Evolutionary conservation across 306 rosid genomes (phyloP).

Genomic region (Mimosa bimucronata): DNA sequence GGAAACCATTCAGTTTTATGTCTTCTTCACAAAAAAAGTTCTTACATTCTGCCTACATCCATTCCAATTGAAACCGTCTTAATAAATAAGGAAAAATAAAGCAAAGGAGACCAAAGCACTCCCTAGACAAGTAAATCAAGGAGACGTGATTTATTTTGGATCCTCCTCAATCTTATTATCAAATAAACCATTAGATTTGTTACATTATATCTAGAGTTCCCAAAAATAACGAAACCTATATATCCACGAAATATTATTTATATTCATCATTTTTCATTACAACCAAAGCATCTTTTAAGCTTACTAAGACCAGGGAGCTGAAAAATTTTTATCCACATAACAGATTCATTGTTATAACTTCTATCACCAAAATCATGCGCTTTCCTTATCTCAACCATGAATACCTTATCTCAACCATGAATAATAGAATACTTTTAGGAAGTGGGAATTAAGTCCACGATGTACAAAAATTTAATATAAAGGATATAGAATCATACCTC

Average conservation of each 20-base stretch:
- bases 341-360: neutral
- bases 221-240: no score
- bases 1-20: slow-evolving; percentile 7
- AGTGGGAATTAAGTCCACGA: neutral
- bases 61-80: no score
- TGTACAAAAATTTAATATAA: slow-evolving; percentile 24
- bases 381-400: no score
- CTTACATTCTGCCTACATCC: slow-evolving; percentile 5
- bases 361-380: slow-evolving; percentile 21
- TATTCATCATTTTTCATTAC: neutral
- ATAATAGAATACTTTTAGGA: slow-evolving; percentile 20
- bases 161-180: no score
- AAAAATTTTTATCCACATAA: slow-evolving; percentile 22
- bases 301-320: neutral
- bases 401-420: slow-evolving; percentile 6
- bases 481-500: slow-evolving; percentile 64
- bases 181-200: no score
- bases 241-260: neutral
- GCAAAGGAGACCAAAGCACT: neutral
- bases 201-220: no score
- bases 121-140: neutral
- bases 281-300: slow-evolving; percentile 5
- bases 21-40: slow-evolving; percentile 5
- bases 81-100: neutral
- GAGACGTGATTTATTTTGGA: no score